A percentile compares a stretch with the other conserved stretches of the same genome.
Conservation (phyloP, 2,329 filamentous ascomycete genomes). For the Botryotinia globosa region DNA sequence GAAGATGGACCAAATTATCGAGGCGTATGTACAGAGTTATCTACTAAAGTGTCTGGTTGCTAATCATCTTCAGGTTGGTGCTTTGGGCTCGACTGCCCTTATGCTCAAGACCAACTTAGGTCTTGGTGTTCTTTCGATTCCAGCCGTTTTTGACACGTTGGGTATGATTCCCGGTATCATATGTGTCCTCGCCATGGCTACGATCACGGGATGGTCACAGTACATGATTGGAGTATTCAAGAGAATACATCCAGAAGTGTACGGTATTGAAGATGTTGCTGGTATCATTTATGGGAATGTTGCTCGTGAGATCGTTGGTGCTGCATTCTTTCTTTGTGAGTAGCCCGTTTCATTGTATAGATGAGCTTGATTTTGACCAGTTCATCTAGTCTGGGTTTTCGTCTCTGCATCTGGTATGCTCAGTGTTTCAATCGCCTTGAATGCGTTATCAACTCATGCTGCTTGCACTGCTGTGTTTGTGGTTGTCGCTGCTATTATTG, state of each 20-base stretch:
- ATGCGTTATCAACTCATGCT: conserved; percentile 56
- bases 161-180: conserved; percentile 44
- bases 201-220: conserved; percentile 48
- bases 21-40: neutral
- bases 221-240: conserved; percentile 48
- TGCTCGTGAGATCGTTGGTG: conserved; percentile 10
- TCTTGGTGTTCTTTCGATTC: conserved; percentile 44
- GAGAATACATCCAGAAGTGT: conserved; percentile 47
- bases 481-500: conserved; percentile 50
- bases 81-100: conserved; percentile 39
- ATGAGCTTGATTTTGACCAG: conserved; percentile 51
- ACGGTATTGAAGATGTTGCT: conserved; percentile 34
- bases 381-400: conserved; percentile 2
- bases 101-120: conserved; percentile 40
- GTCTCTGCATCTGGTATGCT: conserved; percentile 37
- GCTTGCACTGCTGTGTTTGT: conserved; percentile 58
- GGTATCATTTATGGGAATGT: conserved; percentile 1
- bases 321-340: conserved; percentile 12
- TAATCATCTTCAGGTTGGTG: conserved; percentile 6
- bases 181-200: conserved; percentile 39
- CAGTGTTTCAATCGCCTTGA: conserved; percentile 41
- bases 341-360: conserved; percentile 43
- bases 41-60: neutral
- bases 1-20: conserved; percentile 17
- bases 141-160: conserved; percentile 43